Evolutionary conservation across 106 monocot species (phyloP), one percentile per base, ranked within the genome.

Genomic region (Dioscorea alata): DNA sequence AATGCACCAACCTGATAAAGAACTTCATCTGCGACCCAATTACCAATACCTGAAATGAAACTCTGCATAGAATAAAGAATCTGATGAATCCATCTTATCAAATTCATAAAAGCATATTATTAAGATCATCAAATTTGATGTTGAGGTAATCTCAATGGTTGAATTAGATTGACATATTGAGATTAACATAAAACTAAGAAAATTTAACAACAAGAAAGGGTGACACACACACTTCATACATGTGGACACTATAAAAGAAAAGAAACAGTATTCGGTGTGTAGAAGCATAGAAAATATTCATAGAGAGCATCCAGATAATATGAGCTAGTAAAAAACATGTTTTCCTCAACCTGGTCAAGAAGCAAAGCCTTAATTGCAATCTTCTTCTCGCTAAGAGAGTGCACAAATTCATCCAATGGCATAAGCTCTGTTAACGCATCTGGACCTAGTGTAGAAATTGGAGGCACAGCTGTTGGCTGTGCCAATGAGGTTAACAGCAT

Each of bases 11-110:
- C 92, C 81, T 97, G 97, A 81, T 99, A 99, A 76, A 99, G 86
- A 67, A 99, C 97, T 76, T 99, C 97, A 81, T 99, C 97, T 69
- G 92, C 92, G 73, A 97, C 59, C 97, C 97, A 99, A 67, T 99
- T 99, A 33, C 92, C 97, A 75, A 99, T 99, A 68, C 97, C 92
- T 56, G 97, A 86, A 23, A 99, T 85, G 59, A 67, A 99, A 67
- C 92, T 83, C 97, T 99, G 74, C 49, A 77, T 6, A 63, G 57
- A 67, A 63, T 49, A 66, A 8, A 75, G 60, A 8, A 24, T 7
- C 1, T 2, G 6, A 42, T 42, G 6, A 42, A 42, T 42, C 42
- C 42, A 42, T 42, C 10, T 6, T 42, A 42, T 35, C 20, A 54
- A 19, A 18, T 54, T 54, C 54, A 18, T 54, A 54, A 15, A 54